Evolutionary conservation across 2,329 filamentous ascomycete genomes (phyloP).

Genomic region (Trichoderma harzianum): DNA sequence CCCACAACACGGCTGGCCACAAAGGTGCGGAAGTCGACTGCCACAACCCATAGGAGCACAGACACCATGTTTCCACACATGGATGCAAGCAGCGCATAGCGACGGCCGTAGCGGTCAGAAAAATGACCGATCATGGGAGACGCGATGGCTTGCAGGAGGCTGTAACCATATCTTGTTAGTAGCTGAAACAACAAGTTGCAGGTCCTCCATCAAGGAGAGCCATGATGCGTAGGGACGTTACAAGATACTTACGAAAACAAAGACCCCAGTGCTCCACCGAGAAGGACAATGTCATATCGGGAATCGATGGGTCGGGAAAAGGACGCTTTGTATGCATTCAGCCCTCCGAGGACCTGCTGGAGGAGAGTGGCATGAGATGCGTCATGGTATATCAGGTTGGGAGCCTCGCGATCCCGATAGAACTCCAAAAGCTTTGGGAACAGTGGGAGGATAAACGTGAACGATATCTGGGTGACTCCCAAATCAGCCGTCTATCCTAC

Average conservation of each 20-base stretch:
- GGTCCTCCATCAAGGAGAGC: background rate
- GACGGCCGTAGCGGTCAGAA: constrained; percentile 83
- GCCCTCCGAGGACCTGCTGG: constrained; percentile 71
- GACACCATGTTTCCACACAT: constrained; percentile 93
- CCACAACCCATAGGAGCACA: constrained; percentile 89
- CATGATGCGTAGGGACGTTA: background rate
- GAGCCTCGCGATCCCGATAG: constrained; percentile 80
- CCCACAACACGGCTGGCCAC: constrained; percentile 89
- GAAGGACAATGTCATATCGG: constrained; percentile 92
- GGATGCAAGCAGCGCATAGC: constrained; percentile 81
- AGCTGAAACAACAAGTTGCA: background rate
- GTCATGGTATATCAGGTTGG: constrained; percentile 41
- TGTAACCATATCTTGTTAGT: constrained; percentile 32
- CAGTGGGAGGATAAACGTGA: constrained; percentile 95
- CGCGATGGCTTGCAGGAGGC: constrained; percentile 84
- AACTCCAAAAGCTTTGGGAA: constrained; percentile 95
- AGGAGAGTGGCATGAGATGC: constrained; percentile 62
- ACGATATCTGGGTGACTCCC: constrained; percentile 69
- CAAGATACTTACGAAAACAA: constrained; percentile 63
- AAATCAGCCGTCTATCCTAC: constrained; percentile 15
- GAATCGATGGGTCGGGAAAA: constrained; percentile 93
- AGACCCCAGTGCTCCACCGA: constrained; percentile 89
- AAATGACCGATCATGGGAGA: constrained; percentile 87
- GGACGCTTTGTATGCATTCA: constrained; percentile 92
- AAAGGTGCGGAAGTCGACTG: constrained; percentile 93